These are phyloP conservation scores for Candida ulmi DNA, from an alignment of 805 yeast genomes.

Conservation along the genomic window DNA sequence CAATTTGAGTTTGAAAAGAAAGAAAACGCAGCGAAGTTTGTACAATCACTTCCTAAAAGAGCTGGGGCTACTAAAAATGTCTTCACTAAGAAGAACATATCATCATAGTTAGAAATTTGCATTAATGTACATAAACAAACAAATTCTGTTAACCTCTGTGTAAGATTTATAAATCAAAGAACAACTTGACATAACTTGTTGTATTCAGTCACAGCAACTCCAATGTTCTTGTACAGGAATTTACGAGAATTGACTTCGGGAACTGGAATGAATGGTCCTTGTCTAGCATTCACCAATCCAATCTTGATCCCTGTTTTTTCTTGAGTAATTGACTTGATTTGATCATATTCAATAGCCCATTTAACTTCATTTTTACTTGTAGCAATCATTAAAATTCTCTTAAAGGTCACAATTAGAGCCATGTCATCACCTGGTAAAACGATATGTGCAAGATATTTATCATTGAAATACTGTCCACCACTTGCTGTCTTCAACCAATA, in stretches of 20 bases:
- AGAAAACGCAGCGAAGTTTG: slow-evolving; percentile 42
- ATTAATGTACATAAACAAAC: neutral
- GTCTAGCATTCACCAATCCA: slow-evolving; percentile 46
- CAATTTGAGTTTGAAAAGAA: slow-evolving; percentile 51
- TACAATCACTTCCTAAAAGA: slow-evolving; percentile 38
- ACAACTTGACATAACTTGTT: slow-evolving; percentile 62
- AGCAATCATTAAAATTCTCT: slow-evolving; percentile 61
- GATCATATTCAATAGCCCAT: slow-evolving; percentile 68
- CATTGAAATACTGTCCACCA: slow-evolving; percentile 71
- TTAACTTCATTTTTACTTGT: slow-evolving; percentile 52
- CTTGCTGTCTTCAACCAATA: slow-evolving; percentile 80
- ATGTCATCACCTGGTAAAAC: slow-evolving; percentile 75
- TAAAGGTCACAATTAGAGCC: slow-evolving; percentile 71
- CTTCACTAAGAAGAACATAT: slow-evolving; percentile 5
- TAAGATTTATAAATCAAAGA: slow-evolving; percentile 15
- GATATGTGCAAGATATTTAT: slow-evolving; percentile 80
- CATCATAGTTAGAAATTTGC: neutral
- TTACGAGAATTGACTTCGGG: slow-evolving; percentile 59
- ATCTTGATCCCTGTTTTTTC: slow-evolving; percentile 78
- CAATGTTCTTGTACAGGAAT: slow-evolving; percentile 66
- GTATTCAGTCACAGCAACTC: slow-evolving; percentile 74
- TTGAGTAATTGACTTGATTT: slow-evolving; percentile 63
- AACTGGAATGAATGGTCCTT: slow-evolving; percentile 77
- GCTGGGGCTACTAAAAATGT: slow-evolving; percentile 29
- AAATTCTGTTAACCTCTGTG: too few relatives aligned